Evolutionary conservation across 2,329 filamentous ascomycete species (phyloP), one percentile per base, ranked within the genome.

Genomic region (Tolypocladium ophioglossoides): DNA sequence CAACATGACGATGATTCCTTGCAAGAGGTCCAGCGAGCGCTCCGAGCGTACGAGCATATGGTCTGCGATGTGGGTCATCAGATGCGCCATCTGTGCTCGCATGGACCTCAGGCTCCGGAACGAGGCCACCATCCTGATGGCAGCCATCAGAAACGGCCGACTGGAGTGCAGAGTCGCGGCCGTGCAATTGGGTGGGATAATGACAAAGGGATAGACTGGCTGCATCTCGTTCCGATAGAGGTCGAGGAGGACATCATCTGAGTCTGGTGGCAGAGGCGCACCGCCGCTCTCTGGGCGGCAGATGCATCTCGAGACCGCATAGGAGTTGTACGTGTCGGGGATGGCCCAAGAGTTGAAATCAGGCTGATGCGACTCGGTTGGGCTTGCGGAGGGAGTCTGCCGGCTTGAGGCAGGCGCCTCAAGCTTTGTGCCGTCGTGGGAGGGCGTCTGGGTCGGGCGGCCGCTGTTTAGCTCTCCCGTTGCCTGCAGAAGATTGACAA

Each of bases 111-210:
- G 62, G 44, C 74, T 74, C 20, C 72, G 67, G 41, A 77, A 73
- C 0, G 76, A 78, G 0, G 77, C 68, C 0, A 79, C 74, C 70
- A 78, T 78, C 9, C 71, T 66, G 24, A 81, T 76, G 4, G 74
- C 70, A 0, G 72, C 65, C 66, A 79, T 75, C 3, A 80, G 63
- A 32, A 80, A 77, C 0, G 78, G 78, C 11, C 70, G 66, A 0
- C 66, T 70, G 0, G 66, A 60, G 14, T 67, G 67, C 1, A 80
- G 63, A 6, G 68, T 65, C 0, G 66, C 61, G 1, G 72, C 71
- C 0, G 69, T 68, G 1, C 70, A 65, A 1, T 59, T 61, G 0
- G 64, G 58, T 0, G 73, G 71, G 2, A 80, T 59, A 9, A 74
- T 59, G 7, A 80, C 75, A 39, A 80, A 79, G 0, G 78, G 78